Conservation (phyloP, 2,329 filamentous ascomycete species). For the Fusarium odoratissimum region DNA sequence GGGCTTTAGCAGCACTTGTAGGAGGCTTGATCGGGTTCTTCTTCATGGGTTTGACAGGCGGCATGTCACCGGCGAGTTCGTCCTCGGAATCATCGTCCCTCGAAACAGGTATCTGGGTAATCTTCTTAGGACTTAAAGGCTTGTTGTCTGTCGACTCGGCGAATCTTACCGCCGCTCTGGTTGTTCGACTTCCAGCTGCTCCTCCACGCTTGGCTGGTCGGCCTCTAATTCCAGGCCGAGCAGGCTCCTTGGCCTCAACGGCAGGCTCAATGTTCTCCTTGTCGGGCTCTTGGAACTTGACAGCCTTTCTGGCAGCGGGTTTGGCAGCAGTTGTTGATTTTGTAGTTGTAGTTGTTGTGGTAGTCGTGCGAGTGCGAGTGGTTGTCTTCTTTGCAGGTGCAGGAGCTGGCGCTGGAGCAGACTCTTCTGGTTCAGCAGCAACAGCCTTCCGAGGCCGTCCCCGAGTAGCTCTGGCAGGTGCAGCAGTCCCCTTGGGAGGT, state of each 20-base stretch:
- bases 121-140: slow-evolving; percentile 74
- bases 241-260: slow-evolving; percentile 51
- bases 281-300: slow-evolving; percentile 73
- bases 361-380: slow-evolving; percentile 43
- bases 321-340: slow-evolving; percentile 53
- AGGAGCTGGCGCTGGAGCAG: slow-evolving; percentile 45
- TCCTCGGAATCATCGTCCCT: slow-evolving; percentile 68
- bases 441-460: slow-evolving; percentile 58
- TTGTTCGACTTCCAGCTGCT: slow-evolving; percentile 48
- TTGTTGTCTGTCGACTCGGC: slow-evolving; percentile 55
- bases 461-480: slow-evolving; percentile 53
- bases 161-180: slow-evolving; percentile 50
- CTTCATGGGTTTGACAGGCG: slow-evolving; percentile 63
- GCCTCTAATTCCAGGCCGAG: slow-evolving; percentile 52
- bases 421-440: slow-evolving; percentile 36
- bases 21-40: slow-evolving; percentile 67
- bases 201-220: slow-evolving; percentile 58
- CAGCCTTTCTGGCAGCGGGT: slow-evolving; percentile 67
- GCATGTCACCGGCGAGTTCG: slow-evolving; percentile 66
- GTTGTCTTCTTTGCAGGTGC: slow-evolving; percentile 50
- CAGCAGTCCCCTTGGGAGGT: slow-evolving; percentile 38
- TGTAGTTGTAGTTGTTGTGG: slow-evolving; percentile 49
- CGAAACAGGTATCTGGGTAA: slow-evolving; percentile 65
- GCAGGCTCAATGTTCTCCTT: slow-evolving; percentile 70
- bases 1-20: slow-evolving; percentile 21